Conservation (phyloP, 2,329 filamentous ascomycete genomes). For the Xylogone sp. region DNA sequence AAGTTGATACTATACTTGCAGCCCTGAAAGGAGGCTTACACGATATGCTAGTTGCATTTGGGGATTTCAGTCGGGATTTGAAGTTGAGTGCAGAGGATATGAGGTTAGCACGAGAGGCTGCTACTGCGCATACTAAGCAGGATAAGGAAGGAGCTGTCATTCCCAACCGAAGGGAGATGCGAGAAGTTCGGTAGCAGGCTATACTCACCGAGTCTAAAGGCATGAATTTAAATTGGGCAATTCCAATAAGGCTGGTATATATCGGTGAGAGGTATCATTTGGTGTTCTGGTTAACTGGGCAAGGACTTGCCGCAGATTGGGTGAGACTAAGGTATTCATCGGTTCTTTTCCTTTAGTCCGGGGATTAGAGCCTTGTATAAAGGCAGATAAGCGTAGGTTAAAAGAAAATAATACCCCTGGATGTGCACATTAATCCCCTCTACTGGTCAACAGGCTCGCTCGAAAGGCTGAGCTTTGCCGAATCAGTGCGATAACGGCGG, state of each 20-base stretch:
- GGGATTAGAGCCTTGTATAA: too few relatives aligned
- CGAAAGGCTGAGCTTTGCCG: neutral
- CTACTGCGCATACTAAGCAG: conserved; percentile 1
- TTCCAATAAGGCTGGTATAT: neutral
- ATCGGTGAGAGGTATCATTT: neutral
- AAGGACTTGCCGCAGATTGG: neutral
- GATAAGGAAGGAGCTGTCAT: neutral
- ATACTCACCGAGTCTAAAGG: neutral
- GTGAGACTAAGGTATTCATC: neutral
- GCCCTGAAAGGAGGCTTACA: conserved; percentile 62
- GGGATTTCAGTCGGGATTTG: conserved; percentile 67
- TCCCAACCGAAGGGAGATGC: neutral
- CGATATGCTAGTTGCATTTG: conserved; percentile 67
- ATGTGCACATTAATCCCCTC: too few relatives aligned
- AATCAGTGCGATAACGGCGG: neutral
- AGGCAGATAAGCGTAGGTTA: too few relatives aligned
- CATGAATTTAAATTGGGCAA: neutral
- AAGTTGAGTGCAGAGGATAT: conserved; percentile 69
- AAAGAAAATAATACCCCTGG: too few relatives aligned
- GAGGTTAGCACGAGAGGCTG: conserved; percentile 66
- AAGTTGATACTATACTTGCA: conserved; percentile 67
- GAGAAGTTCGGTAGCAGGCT: neutral
- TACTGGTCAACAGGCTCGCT: neutral
- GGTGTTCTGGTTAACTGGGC: neutral
- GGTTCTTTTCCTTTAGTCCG: too few relatives aligned